A percentile compares a stretch with the other conserved stretches of the same genome.
Conservation (phyloP, 2,329 filamentous ascomycete genomes). For the Gnomoniopsis smithogilvyi region DNA sequence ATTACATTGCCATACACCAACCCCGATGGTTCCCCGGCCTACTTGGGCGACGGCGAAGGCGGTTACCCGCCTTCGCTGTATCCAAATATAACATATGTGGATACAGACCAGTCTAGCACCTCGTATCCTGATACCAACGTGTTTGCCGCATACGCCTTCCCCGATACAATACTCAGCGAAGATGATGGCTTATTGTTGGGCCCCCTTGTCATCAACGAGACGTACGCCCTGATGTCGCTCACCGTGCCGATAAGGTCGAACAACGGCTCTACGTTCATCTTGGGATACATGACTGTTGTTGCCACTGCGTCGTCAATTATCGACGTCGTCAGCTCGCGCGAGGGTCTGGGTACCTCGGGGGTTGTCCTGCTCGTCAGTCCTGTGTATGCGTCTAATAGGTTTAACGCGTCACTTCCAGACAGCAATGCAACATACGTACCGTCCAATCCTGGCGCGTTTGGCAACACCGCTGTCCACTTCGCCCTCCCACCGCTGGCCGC, state of each 20-base stretch:
- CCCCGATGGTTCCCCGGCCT: conserved; percentile 54
- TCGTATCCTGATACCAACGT: conserved; percentile 38
- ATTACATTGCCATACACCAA: conserved; percentile 61
- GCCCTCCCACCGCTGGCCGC: conserved; percentile 53
- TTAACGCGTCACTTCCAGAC: conserved; percentile 41
- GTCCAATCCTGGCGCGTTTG: conserved; percentile 34
- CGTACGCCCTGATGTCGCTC: conserved; percentile 74
- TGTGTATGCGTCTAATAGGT: conserved; percentile 62
- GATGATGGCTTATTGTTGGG: conserved; percentile 68
- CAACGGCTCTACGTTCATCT: conserved; percentile 55
- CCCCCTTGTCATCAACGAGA: conserved; percentile 68
- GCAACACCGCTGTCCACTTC: conserved; percentile 50
- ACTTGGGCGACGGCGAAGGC: conserved; percentile 57
- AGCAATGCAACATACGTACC: conserved; percentile 45
- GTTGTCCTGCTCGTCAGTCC: conserved; percentile 70
- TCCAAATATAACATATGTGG: conserved; percentile 70
- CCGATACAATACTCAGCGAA: conserved; percentile 45
- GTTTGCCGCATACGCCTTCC: conserved; percentile 46
- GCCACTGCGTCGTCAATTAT: conserved; percentile 64
- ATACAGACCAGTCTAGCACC: conserved; percentile 39
- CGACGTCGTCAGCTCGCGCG: conserved; percentile 58
- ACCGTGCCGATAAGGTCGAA: conserved; percentile 77
- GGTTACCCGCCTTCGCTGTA: conserved; percentile 73
- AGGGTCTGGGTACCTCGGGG: conserved; percentile 70
- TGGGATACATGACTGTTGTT: conserved; percentile 84